Evolutionary conservation across 1,284 basidiomycete genomes (phyloP), one percentile per base, ranked within the genome.

Genomic region (Ceratobasidium sp.): DNA sequence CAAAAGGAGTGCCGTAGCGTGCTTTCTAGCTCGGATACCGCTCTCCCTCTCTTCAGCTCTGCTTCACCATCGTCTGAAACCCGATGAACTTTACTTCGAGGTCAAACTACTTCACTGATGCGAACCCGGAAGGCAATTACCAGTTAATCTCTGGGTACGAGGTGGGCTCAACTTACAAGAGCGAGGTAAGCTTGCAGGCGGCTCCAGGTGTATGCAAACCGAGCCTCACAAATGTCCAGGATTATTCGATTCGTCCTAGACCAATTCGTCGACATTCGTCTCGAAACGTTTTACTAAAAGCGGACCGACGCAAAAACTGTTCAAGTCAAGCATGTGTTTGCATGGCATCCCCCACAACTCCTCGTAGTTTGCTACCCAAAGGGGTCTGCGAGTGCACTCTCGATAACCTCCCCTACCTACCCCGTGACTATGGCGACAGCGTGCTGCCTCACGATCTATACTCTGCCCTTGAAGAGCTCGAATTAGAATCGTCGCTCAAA

Each of bases 381-480:
- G 60, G 49, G 6, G 53, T 52, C 27, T 64, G 60, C 20, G 49
- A 53, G 8, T 64, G 60, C 17, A 34, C 60, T 4, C 25, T 64
- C 7, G 60, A 42, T 22, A 52, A 22, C 20, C 60, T 52, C 15
- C 60, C 60, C 7, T 50, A 47, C 8, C 49, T 64, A 10, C 49
- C 60, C 29, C 34, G 47, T 8, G 60, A 64, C 34, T n/a, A 27
- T 6, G 40, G 47, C 22, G 17, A 45, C 20, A 35, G n/a, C 31
- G 31, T 52, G 20, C 49, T 32, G 20, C 47, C 60, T 27, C 60
- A 53, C 22, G 60, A 64, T 34, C 13, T 64, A 12, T 53, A 20
- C 34, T 64, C 60, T 3, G 60, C 60, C 34, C 60, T 64, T 32
- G 47, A 64, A 13, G 60, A 64, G 32, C 60, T 64, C 20, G 60